Evolutionary conservation across 2,329 filamentous ascomycete genomes (phyloP), one percentile per base, ranked within the genome.

Genomic region (Trichophaea hybrida): DNA sequence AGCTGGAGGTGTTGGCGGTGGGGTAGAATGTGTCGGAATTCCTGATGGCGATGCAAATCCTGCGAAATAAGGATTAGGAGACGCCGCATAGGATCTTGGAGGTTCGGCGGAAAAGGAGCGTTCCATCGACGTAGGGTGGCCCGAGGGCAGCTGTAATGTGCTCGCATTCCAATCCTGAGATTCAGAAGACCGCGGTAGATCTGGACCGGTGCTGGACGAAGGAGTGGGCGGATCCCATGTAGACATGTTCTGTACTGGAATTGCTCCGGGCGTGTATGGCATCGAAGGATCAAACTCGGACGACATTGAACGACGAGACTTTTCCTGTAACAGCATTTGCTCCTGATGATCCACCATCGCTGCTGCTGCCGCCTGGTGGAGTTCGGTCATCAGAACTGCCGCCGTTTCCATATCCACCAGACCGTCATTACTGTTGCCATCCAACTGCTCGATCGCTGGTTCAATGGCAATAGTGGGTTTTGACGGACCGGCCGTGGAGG

Each of bases 321-420:
- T 66, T 46, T 66, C 64, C 57, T 61, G 63, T 58, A 65, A 58
- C 56, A 63, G 51, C 68, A 73, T 77, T 72, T 73, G 75, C 74
- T 69, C 73, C 72, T 70, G 78, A 24, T 24, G 24, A 77, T 67
- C 73, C 71, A 71, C 78, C 75, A 82, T 88, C 69, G 82, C 82
- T 61, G 81, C 84, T 74, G 90, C 91, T 69, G 84, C 90, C 77
- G 96, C 96, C 77, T 96, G 89, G 75, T 95, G 91, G 71, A 97
- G 85, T 75, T 97, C 90, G 71, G 91, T 93, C 77, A 98, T 94
- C 73, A 98, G 82, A 88, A 97, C 96, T 68, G 93, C 93, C 68
- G 93, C 93, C 69, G 91, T 89, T 78, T 98, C 91, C 70, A 96
- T 86, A 72, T 96, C 93, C 71, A 96, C 90, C 74, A 91, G 85